These are phyloP conservation scores for Sarocladiaceae sp. DNA, from an alignment of 2,329 filamentous ascomycete genomes.

Conservation along the genomic window DNA sequence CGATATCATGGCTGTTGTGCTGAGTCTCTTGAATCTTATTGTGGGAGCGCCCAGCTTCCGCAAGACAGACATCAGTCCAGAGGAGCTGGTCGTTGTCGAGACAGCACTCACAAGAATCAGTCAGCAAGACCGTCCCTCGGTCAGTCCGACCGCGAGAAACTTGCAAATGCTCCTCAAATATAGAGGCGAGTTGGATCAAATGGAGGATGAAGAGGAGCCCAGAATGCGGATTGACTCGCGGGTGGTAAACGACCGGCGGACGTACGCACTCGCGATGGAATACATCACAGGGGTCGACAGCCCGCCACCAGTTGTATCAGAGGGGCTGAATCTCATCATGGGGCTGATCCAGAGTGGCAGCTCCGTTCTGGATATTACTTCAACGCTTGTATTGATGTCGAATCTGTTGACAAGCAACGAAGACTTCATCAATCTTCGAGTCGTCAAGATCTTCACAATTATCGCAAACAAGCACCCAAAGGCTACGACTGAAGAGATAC, in stretches of 20 bases:
- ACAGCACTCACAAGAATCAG: conserved; percentile 41
- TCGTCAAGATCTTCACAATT: conserved; percentile 60
- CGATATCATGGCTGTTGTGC: conserved; percentile 46
- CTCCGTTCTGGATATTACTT: conserved; percentile 61
- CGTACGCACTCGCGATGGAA: conserved; percentile 57
- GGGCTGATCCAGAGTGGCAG: conserved; percentile 51
- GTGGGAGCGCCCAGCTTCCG: conserved; percentile 54
- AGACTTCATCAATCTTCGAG: conserved; percentile 67
- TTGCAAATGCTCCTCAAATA: conserved; percentile 52
- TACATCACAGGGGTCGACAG: conserved; percentile 60
- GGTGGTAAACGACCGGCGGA: conserved; percentile 53
- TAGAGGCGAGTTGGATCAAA: conserved; percentile 47
- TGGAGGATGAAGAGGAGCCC: conserved; percentile 22
- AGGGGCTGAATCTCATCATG: conserved; percentile 59
- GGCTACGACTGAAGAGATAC: conserved; percentile 56
- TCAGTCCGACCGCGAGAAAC: conserved; percentile 52
- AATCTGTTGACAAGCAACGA: conserved; percentile 62
- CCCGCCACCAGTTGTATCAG: conserved; percentile 61
- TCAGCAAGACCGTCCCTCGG: conserved; percentile 30
- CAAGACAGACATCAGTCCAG: conserved; percentile 38
- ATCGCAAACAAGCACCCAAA: conserved; percentile 59
- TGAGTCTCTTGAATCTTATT: conserved; percentile 59
- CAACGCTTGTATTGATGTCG: conserved; percentile 59
- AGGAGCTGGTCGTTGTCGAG: conserved; percentile 42
- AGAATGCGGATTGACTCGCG: not conserved